A percentile compares a stretch with the other conserved stretches of the same genome.
These are phyloP conservation scores for Ceratocystiopsis sp. DNA, from an alignment of 2,329 filamentous ascomycete genomes.

Conservation along the genomic window DNA sequence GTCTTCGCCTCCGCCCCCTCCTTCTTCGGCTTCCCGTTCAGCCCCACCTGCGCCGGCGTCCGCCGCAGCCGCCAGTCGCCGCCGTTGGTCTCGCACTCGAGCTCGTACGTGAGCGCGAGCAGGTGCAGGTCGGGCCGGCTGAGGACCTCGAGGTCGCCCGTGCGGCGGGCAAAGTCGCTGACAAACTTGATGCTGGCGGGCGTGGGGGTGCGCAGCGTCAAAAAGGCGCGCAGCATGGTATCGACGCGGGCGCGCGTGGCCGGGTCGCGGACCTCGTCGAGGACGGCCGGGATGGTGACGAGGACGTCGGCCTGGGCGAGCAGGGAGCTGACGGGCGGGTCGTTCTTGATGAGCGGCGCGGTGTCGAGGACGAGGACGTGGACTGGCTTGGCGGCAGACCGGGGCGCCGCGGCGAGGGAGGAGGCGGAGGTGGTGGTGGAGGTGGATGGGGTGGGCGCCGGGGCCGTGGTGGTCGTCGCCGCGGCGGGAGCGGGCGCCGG, in stretches of 20 bases:
- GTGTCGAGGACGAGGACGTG: constrained; percentile 80
- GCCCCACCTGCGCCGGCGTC: constrained; percentile 58
- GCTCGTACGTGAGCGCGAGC: constrained; percentile 76
- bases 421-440: neutral
- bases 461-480: neutral
- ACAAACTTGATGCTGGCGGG: constrained; percentile 66
- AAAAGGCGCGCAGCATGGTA: constrained; percentile 69
- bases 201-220: constrained; percentile 57
- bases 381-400: constrained; percentile 41
- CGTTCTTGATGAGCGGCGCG: constrained; percentile 85
- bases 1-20: constrained; percentile 2
- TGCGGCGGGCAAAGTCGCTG: constrained; percentile 70
- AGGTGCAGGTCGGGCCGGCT: constrained; percentile 82
- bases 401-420: neutral
- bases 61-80: constrained; percentile 74
- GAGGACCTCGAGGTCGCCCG: constrained; percentile 75
- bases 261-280: constrained; percentile 76
- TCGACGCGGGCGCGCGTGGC: constrained; percentile 67
- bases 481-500: too few species aligned
- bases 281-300: constrained; percentile 69
- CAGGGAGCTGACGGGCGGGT: constrained; percentile 68
- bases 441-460: neutral
- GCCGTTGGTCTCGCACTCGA: constrained; percentile 84
- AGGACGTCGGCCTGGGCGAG: constrained; percentile 59
- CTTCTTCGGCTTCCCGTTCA: constrained; percentile 51